These are phyloP conservation scores for Adansonia madagascariensis DNA, from an alignment of 441 rosid genomes.

Conservation along the genomic window DNA sequence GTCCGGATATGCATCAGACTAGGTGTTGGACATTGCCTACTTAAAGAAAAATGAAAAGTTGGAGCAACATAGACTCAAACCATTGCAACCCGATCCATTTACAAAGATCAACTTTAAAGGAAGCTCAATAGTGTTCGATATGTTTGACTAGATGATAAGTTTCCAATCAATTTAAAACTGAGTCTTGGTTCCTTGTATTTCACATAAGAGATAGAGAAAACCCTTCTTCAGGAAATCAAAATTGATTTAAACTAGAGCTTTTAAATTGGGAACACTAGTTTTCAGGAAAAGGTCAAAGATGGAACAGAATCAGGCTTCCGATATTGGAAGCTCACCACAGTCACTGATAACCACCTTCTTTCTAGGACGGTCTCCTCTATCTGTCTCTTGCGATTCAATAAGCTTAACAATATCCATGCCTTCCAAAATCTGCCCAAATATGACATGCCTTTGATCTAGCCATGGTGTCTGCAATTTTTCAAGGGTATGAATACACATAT, in stretches of 20 bases:
- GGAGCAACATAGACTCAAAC: neutral
- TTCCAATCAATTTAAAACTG: neutral
- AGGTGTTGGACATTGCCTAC: no score
- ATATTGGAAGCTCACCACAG: constrained; percentile 87
- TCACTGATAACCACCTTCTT: constrained; percentile 81
- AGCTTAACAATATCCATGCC: constrained; percentile 90
- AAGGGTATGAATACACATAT: neutral
- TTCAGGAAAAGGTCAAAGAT: neutral
- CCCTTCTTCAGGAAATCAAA: neutral
- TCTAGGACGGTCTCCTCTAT: constrained; percentile 93
- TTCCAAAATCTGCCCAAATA: constrained; percentile 93
- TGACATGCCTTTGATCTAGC: constrained; percentile 93
- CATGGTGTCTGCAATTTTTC: constrained; percentile 78
- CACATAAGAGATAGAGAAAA: neutral
- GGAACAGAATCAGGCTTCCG: constrained; percentile 42
- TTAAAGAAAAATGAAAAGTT: no score
- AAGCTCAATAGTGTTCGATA: neutral
- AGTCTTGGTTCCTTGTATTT: neutral
- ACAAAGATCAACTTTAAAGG: neutral
- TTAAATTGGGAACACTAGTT: neutral
- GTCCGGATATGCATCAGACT: no score
- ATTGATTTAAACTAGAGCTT: constrained; percentile 12
- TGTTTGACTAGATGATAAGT: neutral
- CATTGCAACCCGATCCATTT: neutral
- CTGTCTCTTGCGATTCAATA: constrained; percentile 87